These are phyloP conservation scores for Corinectria fuckeliana DNA, from an alignment of 2,329 filamentous ascomycete species.

Conservation along the genomic window DNA sequence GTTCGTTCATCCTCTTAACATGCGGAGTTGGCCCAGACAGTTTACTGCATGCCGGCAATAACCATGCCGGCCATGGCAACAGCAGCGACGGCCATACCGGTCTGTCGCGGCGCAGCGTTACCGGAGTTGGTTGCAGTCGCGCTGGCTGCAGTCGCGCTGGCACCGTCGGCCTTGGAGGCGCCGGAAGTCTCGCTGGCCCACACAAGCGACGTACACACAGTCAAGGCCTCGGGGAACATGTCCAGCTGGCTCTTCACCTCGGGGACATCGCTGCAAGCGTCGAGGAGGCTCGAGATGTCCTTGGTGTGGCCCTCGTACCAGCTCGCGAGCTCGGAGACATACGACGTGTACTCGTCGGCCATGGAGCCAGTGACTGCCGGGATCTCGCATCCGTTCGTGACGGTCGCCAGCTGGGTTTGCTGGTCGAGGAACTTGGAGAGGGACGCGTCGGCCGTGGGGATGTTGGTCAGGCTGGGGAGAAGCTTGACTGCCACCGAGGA, in stretches of 20 bases:
- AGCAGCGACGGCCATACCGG: neutral
- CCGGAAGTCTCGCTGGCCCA: slow-evolving; percentile 22
- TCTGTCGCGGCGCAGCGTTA: neutral
- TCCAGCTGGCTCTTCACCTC: slow-evolving; percentile 22
- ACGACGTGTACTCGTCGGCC: slow-evolving; percentile 37
- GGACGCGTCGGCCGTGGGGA: slow-evolving; percentile 27
- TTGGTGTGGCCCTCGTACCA: slow-evolving; percentile 31
- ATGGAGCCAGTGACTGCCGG: slow-evolving; percentile 38
- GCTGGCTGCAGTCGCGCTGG: neutral
- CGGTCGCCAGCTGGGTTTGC: slow-evolving; percentile 27
- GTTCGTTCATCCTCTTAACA: no score
- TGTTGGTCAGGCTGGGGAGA: slow-evolving; percentile 26
- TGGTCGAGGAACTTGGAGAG: slow-evolving; percentile 29
- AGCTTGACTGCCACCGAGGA: slow-evolving; percentile 25
- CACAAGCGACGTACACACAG: slow-evolving; percentile 17
- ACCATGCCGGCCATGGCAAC: neutral
- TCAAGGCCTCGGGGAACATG: neutral
- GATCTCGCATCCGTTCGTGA: slow-evolving; percentile 34
- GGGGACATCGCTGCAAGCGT: slow-evolving; percentile 41
- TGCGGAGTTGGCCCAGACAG: neutral
- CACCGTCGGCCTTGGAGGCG: slow-evolving; percentile 3
- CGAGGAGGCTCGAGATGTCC: slow-evolving; percentile 27
- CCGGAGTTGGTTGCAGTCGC: neutral
- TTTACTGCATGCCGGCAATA: neutral
- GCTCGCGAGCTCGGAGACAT: slow-evolving; percentile 26